Percentiles rank a stretch among this genome's conserved stretches.
phyloP scores from a whole-genome alignment of 1,284 basidiomycete species.

The Ceratobasidium sp. region DNA sequence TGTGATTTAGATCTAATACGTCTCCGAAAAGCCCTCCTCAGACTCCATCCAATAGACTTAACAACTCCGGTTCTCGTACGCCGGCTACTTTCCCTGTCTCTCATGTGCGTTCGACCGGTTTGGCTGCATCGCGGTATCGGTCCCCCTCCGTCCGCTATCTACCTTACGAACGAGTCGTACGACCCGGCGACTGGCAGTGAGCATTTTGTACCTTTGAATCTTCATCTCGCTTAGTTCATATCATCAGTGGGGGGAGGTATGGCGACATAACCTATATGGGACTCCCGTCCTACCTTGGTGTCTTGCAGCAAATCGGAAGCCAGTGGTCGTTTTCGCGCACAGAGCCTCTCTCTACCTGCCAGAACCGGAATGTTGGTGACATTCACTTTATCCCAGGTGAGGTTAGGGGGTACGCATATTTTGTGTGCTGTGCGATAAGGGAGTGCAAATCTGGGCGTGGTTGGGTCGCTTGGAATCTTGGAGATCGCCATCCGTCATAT shows the following conservation, averaged over 20 bases:
- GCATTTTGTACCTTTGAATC: neutral
- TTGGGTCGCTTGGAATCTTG: neutral
- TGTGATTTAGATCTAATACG: neutral
- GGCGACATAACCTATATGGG: neutral
- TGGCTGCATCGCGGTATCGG: neutral
- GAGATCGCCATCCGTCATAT: neutral
- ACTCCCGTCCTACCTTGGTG: neutral
- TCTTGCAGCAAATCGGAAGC: neutral
- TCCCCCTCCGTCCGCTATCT: neutral
- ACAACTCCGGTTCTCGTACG: neutral
- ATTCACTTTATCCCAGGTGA: neutral
- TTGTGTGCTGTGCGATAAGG: neutral
- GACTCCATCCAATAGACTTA: neutral
- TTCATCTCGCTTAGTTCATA: neutral
- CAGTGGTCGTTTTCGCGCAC: constrained; percentile 9
- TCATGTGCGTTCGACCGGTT: neutral
- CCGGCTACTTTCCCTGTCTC: neutral
- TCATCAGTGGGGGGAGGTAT: neutral
- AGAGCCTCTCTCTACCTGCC: neutral
- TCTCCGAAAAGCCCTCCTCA: neutral
- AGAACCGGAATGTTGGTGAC: neutral
- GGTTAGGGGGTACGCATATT: neutral
- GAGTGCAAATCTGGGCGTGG: neutral
- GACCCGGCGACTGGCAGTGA: neutral
- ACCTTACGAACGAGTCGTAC: neutral